Base-by-base conservation (phyloP, 106 monocot species). In the Alisma plantagoaquatica region DNA sequence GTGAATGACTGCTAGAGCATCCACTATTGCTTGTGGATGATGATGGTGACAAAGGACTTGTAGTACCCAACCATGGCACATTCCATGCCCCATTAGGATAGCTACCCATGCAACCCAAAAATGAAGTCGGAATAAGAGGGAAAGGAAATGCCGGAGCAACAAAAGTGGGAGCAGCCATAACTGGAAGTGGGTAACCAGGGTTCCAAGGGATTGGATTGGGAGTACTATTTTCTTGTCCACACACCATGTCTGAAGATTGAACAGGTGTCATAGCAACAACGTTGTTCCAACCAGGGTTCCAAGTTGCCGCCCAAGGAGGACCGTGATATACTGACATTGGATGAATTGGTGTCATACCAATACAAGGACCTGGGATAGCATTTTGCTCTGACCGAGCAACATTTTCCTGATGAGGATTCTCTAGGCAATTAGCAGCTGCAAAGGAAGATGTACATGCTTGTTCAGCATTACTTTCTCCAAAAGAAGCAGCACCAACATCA, bases 241-340 rank as follows among this genome's bases (percentile, higher is more conserved):
- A 30, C 20, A 53, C 24, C 29, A 58, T 10, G 26, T 67, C 72
- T 51, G 68, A 54, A 31, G 72, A 30, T 10, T n/a, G 63, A 28
- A 49, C 54, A 25, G 73, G 35, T 46, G 66, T 29, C 71, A 75
- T 54, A 21, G 69, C 38, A 44, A 64, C 51, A 70, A 59, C 43
- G 50, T 41, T 50, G 59, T 62, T 70, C 85, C 75, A 82, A 32
- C 79, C 76, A 31, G 73, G 56, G 41, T 43, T 49, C 88, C 96
- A 89, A 41, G 81, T 73, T 15, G 66, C 77, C 31, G 76, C 52
- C 74, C 81, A 82, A 38, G 83, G 73, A 51, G 87, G 60, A 10
- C 74, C 77, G 18, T 82, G 72, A 54, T 59, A 92, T 63, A 54
- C 78, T 2, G 70, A 78, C 50, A 81, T 9, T 25, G 52, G 77